Conservation (phyloP, 1,284 basidiomycete genomes). For the Mixia osmundae region DNA sequence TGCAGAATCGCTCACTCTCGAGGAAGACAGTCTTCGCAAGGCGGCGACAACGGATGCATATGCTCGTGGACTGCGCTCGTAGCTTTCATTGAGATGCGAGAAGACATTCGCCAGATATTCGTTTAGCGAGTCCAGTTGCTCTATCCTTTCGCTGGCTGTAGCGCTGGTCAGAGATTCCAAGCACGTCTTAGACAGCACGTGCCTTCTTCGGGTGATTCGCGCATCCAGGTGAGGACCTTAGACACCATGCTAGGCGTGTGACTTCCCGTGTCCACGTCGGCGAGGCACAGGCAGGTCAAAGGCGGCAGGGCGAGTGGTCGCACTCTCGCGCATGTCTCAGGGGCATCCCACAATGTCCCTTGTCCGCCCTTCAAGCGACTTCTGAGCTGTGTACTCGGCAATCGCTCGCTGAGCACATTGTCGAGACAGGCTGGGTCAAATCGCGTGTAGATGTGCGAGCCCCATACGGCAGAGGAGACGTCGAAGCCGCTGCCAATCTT, state of each 20-base stretch:
- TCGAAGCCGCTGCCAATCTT: conserved; percentile 97
- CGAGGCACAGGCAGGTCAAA: conserved; percentile 53
- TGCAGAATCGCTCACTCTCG: neutral
- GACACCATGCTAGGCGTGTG: conserved; percentile 78
- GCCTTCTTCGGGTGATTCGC: neutral
- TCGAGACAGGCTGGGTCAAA: conserved; percentile 39
- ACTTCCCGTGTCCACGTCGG: conserved; percentile 78
- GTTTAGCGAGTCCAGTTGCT: too few species aligned
- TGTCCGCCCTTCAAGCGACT: conserved; percentile 8
- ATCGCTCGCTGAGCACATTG: conserved; percentile 10
- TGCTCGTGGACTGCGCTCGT: neutral
- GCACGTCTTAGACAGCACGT: neutral
- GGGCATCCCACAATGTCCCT: too few species aligned
- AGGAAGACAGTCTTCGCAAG: neutral
- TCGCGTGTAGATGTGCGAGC: conserved; percentile 76
- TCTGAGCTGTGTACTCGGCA: too few species aligned
- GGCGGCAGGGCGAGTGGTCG: conserved; percentile 55
- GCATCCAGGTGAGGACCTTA: conserved; percentile 58
- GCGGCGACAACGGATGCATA: neutral
- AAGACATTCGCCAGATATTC: conserved; percentile 25
- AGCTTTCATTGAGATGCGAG: neutral
- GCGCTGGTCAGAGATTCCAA: neutral
- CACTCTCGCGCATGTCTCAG: conserved; percentile 27
- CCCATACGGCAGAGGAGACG: conserved; percentile 78
- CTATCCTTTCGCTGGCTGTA: neutral